phyloP scores from a whole-genome alignment of 2,329 filamentous ascomycete genomes.

The Paraphaeosphaeria minitans region DNA sequence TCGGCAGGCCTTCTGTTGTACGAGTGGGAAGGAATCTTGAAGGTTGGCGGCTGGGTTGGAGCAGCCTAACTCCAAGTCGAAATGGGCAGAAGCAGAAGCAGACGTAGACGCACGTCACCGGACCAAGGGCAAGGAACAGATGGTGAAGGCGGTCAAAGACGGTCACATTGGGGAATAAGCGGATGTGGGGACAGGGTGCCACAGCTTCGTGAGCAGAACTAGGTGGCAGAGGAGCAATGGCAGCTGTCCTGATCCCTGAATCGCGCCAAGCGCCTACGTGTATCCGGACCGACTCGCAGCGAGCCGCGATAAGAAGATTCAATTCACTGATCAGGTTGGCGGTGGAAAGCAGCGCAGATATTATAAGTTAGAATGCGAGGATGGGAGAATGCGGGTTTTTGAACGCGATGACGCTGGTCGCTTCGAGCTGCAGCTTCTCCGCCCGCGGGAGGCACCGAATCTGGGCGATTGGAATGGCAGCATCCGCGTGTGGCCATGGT shows the following conservation, averaged over 20 bases:
- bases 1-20: conserved; percentile 73
- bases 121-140: conserved; percentile 23
- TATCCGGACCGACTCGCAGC: neutral
- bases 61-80: conserved; percentile 44
- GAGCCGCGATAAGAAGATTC: conserved; percentile 4
- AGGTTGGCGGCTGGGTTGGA: conserved; percentile 64
- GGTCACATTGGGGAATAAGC: conserved; percentile 41
- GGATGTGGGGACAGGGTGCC: conserved; percentile 26
- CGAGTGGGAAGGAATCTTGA: conserved; percentile 84
- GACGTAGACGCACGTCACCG: conserved; percentile 42
- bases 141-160: conserved; percentile 39
- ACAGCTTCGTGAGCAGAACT: conserved; percentile 36
- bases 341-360: neutral
- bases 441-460: neutral
- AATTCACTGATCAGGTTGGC: neutral
- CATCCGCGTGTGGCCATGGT: neutral
- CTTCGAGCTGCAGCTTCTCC: neutral
- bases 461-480: neutral
- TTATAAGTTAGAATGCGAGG: too few species aligned
- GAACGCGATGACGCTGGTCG: neutral
- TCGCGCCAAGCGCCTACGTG: neutral
- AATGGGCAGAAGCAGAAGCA: conserved; percentile 29
- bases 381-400: neutral
- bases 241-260: conserved; percentile 1
- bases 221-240: conserved; percentile 20